These are phyloP conservation scores for Solanum sejunctum DNA, from an alignment of 257 asterid species.

Conservation along the genomic window DNA sequence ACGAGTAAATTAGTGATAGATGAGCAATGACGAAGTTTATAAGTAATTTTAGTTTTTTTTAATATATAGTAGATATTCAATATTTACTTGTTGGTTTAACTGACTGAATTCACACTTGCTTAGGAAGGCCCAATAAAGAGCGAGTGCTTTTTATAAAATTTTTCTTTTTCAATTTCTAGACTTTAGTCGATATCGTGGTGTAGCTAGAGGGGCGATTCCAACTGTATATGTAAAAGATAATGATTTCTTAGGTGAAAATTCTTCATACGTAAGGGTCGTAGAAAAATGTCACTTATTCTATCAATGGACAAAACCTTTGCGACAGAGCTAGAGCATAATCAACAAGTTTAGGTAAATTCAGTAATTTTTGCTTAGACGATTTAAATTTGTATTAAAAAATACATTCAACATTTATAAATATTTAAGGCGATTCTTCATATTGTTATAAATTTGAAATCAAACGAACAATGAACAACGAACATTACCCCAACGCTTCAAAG, in stretches of 20 bases:
- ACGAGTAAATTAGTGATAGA: not conserved
- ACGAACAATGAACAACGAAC: too few relatives aligned
- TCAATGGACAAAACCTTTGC: not conserved
- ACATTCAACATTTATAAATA: not conserved
- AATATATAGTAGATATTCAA: not conserved
- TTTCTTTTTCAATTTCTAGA: not conserved
- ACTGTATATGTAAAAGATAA: not conserved
- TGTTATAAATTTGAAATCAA: not conserved
- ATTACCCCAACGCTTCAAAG: too few relatives aligned
- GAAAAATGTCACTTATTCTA: too few relatives aligned
- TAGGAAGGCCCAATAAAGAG: not conserved
- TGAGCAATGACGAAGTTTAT: not conserved
- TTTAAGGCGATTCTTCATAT: not conserved
- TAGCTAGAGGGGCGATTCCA: not conserved
- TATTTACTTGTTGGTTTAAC: not conserved
- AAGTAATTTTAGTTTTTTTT: too few relatives aligned
- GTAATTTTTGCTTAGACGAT: not conserved
- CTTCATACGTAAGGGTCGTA: not conserved
- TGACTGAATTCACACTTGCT: not conserved
- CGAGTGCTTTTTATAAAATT: not conserved
- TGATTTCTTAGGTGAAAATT: not conserved
- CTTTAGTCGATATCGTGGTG: not conserved
- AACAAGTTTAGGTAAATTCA: not conserved
- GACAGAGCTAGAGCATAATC: not conserved
- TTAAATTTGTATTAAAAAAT: too few relatives aligned